These are phyloP conservation scores for Arxiozyma telluris DNA, from an alignment of 1,139 yeast genomes.

Conservation along the genomic window DNA sequence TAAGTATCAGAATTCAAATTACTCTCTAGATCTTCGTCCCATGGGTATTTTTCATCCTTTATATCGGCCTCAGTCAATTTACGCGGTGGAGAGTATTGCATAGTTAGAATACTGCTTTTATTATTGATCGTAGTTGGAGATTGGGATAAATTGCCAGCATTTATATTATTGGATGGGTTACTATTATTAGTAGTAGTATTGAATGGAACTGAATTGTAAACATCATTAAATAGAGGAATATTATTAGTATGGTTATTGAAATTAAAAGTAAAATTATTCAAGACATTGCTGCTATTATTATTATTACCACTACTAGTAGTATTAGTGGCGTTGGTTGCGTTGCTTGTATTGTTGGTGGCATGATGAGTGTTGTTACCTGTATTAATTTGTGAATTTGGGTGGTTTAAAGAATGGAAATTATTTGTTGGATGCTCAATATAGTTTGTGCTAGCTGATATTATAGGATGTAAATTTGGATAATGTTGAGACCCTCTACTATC, in stretches of 20 bases:
- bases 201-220: background rate
- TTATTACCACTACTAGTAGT: background rate
- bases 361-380: background rate
- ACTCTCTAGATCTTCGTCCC: conserved; percentile 28
- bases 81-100: background rate
- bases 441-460: conserved; percentile 23
- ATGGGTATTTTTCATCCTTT: conserved; percentile 12
- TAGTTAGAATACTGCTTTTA: background rate
- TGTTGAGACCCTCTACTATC: background rate
- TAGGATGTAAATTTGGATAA: conserved; percentile 19
- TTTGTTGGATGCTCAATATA: conserved; percentile 4
- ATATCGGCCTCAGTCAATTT: conserved; percentile 1
- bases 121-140: background rate
- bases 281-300: background rate
- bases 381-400: background rate
- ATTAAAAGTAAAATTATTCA: background rate
- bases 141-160: background rate
- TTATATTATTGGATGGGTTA: background rate
- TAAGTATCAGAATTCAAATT: conserved; percentile 23
- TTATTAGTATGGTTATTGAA: background rate
- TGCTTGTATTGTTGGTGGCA: background rate
- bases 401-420: background rate
- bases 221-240: background rate
- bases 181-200: background rate
- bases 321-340: background rate